A percentile compares a stretch with the other conserved stretches of the same genome.
These are phyloP conservation scores for Oldenlandia corymbosa DNA, from an alignment of 257 asterid species.

Conservation along the genomic window DNA sequence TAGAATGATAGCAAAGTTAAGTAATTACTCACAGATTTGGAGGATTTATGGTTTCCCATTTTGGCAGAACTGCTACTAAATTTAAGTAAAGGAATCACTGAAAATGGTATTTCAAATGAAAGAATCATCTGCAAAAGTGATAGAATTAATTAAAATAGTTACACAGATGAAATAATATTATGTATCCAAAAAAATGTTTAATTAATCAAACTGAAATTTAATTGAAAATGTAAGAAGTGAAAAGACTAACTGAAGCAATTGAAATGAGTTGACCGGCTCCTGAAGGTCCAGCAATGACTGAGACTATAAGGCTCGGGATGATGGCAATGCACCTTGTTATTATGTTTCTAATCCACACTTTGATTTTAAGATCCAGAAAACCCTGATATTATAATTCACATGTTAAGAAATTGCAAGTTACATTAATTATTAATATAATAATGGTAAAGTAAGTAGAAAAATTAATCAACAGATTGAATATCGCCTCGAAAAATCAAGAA, in stretches of 20 bases:
- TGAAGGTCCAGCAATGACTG: slow-evolving; percentile 77
- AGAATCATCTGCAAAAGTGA: slow-evolving; percentile 60
- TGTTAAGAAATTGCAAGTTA: too few relatives aligned
- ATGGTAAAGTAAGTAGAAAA: too few relatives aligned
- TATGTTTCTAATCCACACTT: slow-evolving; percentile 61
- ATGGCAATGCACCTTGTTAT: slow-evolving; percentile 84
- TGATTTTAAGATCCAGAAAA: slow-evolving; percentile 75
- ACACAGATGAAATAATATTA: too few relatives aligned
- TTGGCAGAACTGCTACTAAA: slow-evolving; percentile 71
- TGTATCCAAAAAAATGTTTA: too few relatives aligned
- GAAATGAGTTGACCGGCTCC: slow-evolving; percentile 85
- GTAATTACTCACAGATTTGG: slow-evolving; percentile 56
- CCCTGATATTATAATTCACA: slow-evolving; percentile 36
- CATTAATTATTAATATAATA: too few relatives aligned
- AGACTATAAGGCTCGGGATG: slow-evolving; percentile 72
- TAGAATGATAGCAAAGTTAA: not conserved
- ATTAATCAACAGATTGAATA: too few relatives aligned
- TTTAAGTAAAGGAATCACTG: slow-evolving; percentile 75
- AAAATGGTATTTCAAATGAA: slow-evolving; percentile 86
- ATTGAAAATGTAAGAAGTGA: not conserved
- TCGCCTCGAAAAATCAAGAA: too few relatives aligned
- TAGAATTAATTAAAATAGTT: too few relatives aligned
- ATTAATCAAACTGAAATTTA: too few relatives aligned
- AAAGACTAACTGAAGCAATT: slow-evolving; percentile 75
- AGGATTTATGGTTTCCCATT: slow-evolving; percentile 78